Evolutionary conservation across 2,329 filamentous ascomycete species (phyloP).

Genomic region (Plectosphaerella plurivora): DNA sequence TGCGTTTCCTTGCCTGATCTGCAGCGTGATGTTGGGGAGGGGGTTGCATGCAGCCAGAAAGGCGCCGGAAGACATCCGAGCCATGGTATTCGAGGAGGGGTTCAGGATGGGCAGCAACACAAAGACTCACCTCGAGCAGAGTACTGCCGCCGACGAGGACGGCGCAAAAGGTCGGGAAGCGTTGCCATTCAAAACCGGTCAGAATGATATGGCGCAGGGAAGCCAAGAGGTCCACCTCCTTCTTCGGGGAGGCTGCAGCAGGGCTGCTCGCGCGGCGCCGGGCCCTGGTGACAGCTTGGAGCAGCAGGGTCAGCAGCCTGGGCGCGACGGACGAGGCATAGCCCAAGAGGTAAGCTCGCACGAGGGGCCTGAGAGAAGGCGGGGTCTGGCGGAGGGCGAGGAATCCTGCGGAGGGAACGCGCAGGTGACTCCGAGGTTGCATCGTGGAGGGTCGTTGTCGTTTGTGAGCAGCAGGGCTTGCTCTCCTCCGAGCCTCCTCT

Average conservation of each 20-base stretch:
- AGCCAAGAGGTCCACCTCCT: conserved; percentile 20
- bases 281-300: conserved; percentile 41
- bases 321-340: conserved; percentile 57
- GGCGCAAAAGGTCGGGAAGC: conserved; percentile 61
- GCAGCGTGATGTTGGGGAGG: too few relatives aligned
- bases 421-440: conserved; percentile 29
- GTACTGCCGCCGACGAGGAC: conserved; percentile 55
- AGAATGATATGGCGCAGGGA: conserved; percentile 37
- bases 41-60: too few relatives aligned
- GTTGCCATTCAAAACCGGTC: conserved; percentile 47
- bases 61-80: too few relatives aligned
- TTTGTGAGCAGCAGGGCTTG: neutral
- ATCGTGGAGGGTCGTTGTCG: conserved; percentile 31
- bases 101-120: neutral
- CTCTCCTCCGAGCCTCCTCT: neutral
- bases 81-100: too few relatives aligned
- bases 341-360: conserved; percentile 56
- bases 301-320: conserved; percentile 48
- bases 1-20: too few relatives aligned
- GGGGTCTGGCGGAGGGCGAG: conserved; percentile 32
- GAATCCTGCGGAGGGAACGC: conserved; percentile 7
- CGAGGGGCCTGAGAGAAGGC: conserved; percentile 46
- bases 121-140: conserved; percentile 49
- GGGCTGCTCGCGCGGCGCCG: conserved; percentile 3
- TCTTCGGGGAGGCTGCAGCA: conserved; percentile 6